Evolutionary conservation across 495 filamentous ascomycete species (phyloP), one percentile per base, ranked within the genome.

Genomic region (Penicillium antarcticum): DNA sequence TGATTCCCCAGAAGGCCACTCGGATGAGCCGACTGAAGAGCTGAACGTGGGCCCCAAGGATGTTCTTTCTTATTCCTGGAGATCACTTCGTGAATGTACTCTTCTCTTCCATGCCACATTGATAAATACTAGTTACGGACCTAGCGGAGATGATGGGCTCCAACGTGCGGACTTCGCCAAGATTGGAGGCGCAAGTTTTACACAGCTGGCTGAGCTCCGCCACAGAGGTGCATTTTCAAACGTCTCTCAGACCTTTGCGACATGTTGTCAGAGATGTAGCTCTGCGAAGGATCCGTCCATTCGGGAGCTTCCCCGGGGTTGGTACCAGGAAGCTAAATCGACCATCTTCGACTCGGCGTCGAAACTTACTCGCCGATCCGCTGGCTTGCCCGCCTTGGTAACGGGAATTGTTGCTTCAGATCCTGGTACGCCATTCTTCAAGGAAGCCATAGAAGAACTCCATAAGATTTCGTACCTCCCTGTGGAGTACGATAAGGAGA

Each of bases 151-250:
- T 3, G 11, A 56, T 26, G 74, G 70, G 0, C 56, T 77, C 5
- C 55, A 62, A 8, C 56, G 57, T 16, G 52, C 59, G n/a, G 70
- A 80, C 45, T 76, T 72, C 50, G 65, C 72, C 24, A 64, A 67
- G 0, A 81, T 91, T 14, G 91, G 91, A 16, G 68, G 78, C 16
- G 68, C 91, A 0, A 83, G 86, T 37, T 94, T 97, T 58, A 80
- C 78, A 18, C 89, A 97, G 64, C 75, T 98, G 2, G 82, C 88
- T 0, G 85, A 83, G 36, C 78, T 97, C 41, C 82, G 94, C 11
- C 94, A 98, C 65, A 79, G 94, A 51, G 94, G 94, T 43, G 94
- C 94, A 14, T 97, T 97, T 62, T 92, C 91, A 0, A 91, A 91
- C 5, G 92, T 97, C 3, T 87, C 94, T 5, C 85, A 88, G 45